Conservation (phyloP, 371 early-diverging fungal species). For the Hamiltosporidium tvaerminnensis region DNA sequence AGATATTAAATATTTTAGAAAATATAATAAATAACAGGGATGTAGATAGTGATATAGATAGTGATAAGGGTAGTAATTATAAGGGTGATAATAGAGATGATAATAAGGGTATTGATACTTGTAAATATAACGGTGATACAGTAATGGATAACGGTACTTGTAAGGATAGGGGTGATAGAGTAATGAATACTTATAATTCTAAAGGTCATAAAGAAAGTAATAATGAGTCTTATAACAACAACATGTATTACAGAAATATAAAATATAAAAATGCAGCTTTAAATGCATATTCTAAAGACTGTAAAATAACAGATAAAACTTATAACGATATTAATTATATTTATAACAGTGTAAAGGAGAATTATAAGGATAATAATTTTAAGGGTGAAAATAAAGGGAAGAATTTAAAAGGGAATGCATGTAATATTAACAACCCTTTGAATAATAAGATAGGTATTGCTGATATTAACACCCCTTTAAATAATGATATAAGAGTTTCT, state of each 20-base stretch:
- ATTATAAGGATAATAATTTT: neutral
- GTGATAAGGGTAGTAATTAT: no score
- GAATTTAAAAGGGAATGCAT: no score
- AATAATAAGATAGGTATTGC: neutral
- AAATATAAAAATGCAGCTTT: neutral
- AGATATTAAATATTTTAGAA: constrained; percentile 24
- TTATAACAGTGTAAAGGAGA: neutral
- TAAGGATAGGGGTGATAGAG: no score
- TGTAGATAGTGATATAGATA: no score
- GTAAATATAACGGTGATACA: no score
- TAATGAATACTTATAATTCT: no score
- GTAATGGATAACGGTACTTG: no score
- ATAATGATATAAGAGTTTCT: neutral
- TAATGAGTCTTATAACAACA: neutral
- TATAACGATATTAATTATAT: neutral
- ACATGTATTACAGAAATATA: neutral
- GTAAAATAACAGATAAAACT: neutral
- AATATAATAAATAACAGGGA: neutral
- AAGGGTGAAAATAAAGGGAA: neutral
- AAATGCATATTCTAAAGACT: no score
- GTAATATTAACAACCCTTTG: no score
- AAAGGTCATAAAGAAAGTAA: neutral
- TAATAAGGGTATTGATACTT: no score
- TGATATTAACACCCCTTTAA: neutral
- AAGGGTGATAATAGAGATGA: no score